phyloP scores from a whole-genome alignment of 352 stramenopile species.

The Phytophthora constricta region DNA sequence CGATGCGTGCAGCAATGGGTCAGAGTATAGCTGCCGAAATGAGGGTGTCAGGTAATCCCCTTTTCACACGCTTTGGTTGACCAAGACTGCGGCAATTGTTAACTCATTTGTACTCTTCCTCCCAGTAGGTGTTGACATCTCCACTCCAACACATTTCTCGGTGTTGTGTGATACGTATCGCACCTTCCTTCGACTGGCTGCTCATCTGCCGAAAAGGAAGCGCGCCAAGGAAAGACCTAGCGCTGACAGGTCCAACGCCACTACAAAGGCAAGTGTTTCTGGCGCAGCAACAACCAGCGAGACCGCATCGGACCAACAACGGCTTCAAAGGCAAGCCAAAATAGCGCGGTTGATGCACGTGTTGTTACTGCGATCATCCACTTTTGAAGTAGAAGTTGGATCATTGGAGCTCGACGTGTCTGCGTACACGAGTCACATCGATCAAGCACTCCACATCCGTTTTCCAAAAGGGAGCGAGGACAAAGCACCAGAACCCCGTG shows the following conservation, averaged over 20 bases:
- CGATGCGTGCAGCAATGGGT: conserved; percentile 41
- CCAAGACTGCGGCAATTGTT: no score
- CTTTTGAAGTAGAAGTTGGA: conserved; percentile 55
- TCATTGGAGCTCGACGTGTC: conserved; percentile 56
- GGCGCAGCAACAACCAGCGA: neutral
- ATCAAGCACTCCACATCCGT: conserved; percentile 33
- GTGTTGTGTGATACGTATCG: conserved; percentile 55
- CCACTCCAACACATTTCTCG: conserved; percentile 51
- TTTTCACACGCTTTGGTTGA: no score
- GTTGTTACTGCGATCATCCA: conserved; percentile 57
- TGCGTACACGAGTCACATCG: conserved; percentile 53
- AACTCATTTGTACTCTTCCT: neutral
- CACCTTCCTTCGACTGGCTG: conserved; percentile 51
- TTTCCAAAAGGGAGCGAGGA: conserved; percentile 1
- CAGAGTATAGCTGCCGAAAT: conserved; percentile 19
- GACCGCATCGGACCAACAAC: conserved; percentile 10
- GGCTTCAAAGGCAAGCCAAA: conserved; percentile 37
- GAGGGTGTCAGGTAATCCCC: neutral
- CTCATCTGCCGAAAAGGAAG: conserved; percentile 40
- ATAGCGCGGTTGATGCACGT: conserved; percentile 60
- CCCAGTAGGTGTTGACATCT: conserved; percentile 34
- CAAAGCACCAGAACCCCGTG: conserved; percentile 41
- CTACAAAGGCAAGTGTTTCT: conserved; percentile 13
- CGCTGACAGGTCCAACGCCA: conserved; percentile 16
- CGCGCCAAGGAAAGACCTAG: neutral